phyloP scores from a whole-genome alignment of 2,329 filamentous ascomycete species.

The Colletotrichum sp. region DNA sequence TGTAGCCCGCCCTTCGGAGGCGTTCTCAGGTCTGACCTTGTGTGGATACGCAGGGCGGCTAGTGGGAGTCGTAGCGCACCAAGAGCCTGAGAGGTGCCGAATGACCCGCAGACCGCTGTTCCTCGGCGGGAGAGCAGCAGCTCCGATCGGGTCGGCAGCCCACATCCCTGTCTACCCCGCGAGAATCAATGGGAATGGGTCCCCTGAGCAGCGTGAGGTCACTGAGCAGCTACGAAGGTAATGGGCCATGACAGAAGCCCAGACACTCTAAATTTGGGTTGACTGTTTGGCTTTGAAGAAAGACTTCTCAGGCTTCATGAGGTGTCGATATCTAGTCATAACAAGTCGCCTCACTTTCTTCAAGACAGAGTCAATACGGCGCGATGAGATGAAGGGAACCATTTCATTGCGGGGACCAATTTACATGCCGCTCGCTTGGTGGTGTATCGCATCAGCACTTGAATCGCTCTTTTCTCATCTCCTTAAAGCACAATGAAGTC shows the following conservation, averaged over 20 bases:
- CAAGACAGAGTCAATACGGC: background rate
- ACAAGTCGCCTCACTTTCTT: background rate
- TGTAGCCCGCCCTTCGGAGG: background rate
- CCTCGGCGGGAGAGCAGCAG: background rate
- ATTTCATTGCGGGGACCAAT: background rate
- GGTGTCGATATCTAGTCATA: background rate
- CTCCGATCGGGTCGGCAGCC: background rate
- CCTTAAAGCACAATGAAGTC: background rate
- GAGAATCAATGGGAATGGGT: background rate
- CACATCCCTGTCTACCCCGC: slow-evolving; percentile 15
- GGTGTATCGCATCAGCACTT: background rate
- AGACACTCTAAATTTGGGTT: background rate
- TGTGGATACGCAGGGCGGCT: background rate
- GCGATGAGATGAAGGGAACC: background rate
- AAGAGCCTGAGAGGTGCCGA: slow-evolving; percentile 3
- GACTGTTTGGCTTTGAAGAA: background rate
- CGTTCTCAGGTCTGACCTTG: background rate
- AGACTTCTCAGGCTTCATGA: background rate
- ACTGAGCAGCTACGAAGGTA: background rate
- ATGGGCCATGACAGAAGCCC: background rate
- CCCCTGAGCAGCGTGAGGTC: slow-evolving; percentile 6
- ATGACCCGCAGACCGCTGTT: slow-evolving; percentile 13
- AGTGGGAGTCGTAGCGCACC: background rate
- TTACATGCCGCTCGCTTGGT: background rate
- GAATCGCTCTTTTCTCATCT: background rate